Conservation (phyloP, 495 filamentous ascomycete genomes). For the Penicillium taxi region DNA sequence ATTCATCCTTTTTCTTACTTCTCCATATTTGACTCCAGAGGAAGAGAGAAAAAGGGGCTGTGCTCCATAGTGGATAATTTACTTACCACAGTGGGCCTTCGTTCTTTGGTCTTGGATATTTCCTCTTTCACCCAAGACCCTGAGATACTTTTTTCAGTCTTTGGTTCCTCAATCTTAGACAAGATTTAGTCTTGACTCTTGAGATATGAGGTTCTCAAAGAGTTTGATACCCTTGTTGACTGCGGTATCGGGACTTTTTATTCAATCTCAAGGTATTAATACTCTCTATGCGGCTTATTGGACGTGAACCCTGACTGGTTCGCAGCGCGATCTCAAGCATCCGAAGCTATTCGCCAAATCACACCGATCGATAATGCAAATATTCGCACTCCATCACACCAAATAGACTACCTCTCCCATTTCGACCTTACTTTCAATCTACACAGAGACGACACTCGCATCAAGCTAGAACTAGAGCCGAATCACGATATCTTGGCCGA, state of each 20-base stretch:
- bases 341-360: constrained; percentile 68
- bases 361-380: constrained; percentile 64
- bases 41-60: no score
- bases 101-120: no score
- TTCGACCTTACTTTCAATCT: constrained; percentile 80
- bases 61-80: no score
- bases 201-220: constrained; percentile 18
- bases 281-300: not conserved
- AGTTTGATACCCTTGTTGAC: constrained; percentile 13
- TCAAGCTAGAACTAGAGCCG: constrained; percentile 78
- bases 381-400: constrained; percentile 71
- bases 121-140: no score
- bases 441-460: constrained; percentile 54
- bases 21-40: no score
- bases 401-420: constrained; percentile 65
- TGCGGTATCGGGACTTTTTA: constrained; percentile 13
- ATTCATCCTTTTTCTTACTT: no score
- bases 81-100: no score
- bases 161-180: not conserved
- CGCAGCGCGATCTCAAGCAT: constrained; percentile 61
- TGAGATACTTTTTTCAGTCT: no score
- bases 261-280: constrained; percentile 12
- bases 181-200: not conserved
- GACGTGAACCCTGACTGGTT: not conserved
- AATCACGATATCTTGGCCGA: constrained; percentile 84